Conservation (phyloP, 495 filamentous ascomycete species). For the Aspergillus hancockii region DNA sequence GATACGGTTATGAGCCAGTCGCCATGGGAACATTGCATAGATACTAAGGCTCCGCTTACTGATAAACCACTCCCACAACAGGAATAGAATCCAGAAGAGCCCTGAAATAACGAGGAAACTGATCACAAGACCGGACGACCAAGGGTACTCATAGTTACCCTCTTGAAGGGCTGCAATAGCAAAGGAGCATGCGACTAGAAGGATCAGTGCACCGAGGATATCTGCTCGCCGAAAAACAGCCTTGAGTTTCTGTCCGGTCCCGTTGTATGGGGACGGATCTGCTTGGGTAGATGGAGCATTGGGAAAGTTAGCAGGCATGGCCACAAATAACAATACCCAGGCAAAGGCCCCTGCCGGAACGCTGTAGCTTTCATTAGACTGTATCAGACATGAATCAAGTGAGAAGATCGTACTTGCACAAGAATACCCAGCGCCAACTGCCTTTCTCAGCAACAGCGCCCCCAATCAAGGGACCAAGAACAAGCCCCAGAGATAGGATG, state of each 20-base stretch:
- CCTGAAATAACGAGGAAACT: conserved; percentile 35
- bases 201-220: conserved; percentile 1
- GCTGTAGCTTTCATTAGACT: neutral
- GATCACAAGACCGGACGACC: conserved; percentile 41
- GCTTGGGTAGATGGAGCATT: neutral
- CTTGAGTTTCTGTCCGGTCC: neutral
- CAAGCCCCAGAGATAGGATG: conserved; percentile 22
- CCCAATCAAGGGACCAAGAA: conserved; percentile 47
- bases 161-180: conserved; percentile 57
- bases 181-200: conserved; percentile 25
- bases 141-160: conserved; percentile 42
- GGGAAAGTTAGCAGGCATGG: neutral
- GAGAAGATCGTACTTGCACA: conserved; percentile 25
- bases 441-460: conserved; percentile 39
- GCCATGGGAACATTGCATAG: conserved; percentile 27
- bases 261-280: neutral
- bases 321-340: neutral
- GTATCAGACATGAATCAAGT: neutral
- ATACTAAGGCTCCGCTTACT: neutral
- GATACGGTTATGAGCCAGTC: conserved; percentile 21
- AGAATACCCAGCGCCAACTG: conserved; percentile 51
- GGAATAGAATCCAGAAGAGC: conserved; percentile 19
- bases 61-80: conserved; percentile 12
- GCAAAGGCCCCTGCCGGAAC: conserved; percentile 14
- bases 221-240: neutral